Conservation (phyloP, 2,329 filamentous ascomycete genomes). For the Cadophora luteo-olivacea region DNA sequence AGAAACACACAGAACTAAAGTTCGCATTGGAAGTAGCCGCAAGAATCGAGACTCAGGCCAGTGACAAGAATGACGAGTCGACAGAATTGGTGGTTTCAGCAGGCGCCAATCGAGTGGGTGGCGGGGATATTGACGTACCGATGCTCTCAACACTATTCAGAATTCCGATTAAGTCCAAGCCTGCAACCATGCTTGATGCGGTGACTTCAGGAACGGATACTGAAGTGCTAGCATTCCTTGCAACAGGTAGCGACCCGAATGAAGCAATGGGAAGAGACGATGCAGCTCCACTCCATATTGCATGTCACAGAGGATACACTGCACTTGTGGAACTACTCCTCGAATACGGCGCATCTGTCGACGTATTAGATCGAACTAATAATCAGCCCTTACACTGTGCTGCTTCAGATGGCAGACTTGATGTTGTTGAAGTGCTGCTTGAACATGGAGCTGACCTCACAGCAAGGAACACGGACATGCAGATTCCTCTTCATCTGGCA, state of each 20-base stretch:
- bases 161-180: neutral
- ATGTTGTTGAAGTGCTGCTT: conserved; percentile 1
- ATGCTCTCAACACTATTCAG: neutral
- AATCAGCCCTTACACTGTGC: conserved; percentile 17
- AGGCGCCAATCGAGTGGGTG: neutral
- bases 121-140: neutral
- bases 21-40: conserved; percentile 11
- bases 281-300: conserved; percentile 17
- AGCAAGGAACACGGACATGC: conserved; percentile 14
- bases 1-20: conserved; percentile 4
- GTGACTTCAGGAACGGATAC: neutral
- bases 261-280: neutral
- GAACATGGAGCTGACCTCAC: conserved; percentile 11
- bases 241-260: neutral
- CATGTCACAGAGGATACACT: neutral
- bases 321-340: conserved; percentile 13
- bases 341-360: conserved; percentile 1
- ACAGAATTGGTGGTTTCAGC: neutral
- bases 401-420: neutral
- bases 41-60: neutral
- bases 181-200: neutral
- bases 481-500: conserved; percentile 20
- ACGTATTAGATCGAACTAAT: neutral
- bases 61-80: neutral
- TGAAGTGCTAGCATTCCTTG: conserved; percentile 6